Evolutionary conservation across 495 filamentous ascomycete species (phyloP), one percentile per base, ranked within the genome.

Genomic region (Clavariopsis aquatica): DNA sequence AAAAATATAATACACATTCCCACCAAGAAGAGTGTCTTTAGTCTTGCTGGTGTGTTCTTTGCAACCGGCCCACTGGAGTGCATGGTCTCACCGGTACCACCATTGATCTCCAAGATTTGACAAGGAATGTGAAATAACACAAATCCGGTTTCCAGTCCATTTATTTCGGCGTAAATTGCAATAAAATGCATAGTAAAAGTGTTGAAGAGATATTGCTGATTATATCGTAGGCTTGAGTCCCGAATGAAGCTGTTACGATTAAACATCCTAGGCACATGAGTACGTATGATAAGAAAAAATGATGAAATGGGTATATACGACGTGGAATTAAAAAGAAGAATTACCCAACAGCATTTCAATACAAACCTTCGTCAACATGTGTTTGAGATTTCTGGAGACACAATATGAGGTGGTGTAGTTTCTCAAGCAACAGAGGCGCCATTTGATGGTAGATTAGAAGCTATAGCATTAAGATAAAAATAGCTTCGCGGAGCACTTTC

Each of bases 41-140:
- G 71, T 72, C 78, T 78, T 79, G 4, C 60, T 71, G 1, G 66
- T 70, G 31, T 75, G 78, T 15, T 53, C 70, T 54, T 78, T 78
- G 6, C 75, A 67, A 27, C 66, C n/a, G 19, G 70, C 71, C 76
- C 76, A 79, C 68, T 57, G 55, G 78, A 79, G 7, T 49, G 46
- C 22, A 79, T 75, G 36, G 70, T 76, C 7, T 31, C 71, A 65
- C 81, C 79, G 0, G 57, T 70, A 1, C 75, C 76, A 31, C 82
- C 83, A 59, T 85, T 81, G 71, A 85, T 82, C 13, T 80, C 77
- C 24, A 84, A 53, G 23, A 85, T 71, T 23, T 71, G 81, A 47
- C 78, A 67, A 41, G 75, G 66, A 10, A 60, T 68, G 0, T 78
- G 71, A 1, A 71, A 72, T 4, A 79, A 69, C 0, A 64, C 65